Evolutionary conservation across 345 rosid genomes (phyloP), one percentile per base, ranked within the genome.

Genomic region (Hibiscus syriacus): DNA sequence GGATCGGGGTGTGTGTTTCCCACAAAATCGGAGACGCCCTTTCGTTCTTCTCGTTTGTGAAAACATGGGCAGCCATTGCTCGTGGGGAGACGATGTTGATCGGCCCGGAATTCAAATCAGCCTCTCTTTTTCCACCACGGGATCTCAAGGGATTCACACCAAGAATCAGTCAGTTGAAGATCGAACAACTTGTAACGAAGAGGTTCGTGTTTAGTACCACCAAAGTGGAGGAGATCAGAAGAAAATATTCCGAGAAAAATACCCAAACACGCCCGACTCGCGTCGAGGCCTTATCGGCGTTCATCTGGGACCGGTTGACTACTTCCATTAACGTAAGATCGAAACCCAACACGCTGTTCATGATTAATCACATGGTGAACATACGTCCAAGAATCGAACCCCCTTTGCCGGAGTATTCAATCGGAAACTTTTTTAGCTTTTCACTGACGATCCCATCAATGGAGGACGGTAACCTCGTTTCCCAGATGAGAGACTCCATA

Each of bases 321-420:
- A 26, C 13, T 19, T 4, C 54, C 5, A 16, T 34, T 6, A 6
- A 6, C 19, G 25, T 23, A 7, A 22, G 25, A 45, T 45, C 53
- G 7, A 64, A 23, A 43, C 45, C 45, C 0, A 25, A 34, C 4
- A 34, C 27, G 9, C 5, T 39, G 13, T 72, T 29, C 60, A 0
- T 34, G 11, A n/a, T 72, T 17, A 0, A 46, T 45, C 77, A 72
- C 27, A 19, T 78, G 12, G 79, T 81, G 34, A 79, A 81, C 20
- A 61, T 79, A 43, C 72, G 80, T 16, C 5, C 75, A 4, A 29
- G 45, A 50, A 52, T 66, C 17, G 30, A 66, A 1, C 59, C 48
- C 12, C 60, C 70, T 2, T 17, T 30, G 59, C 11, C 49, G 1
- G 56, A 13, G 3, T 14, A 19, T 50, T 66, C 14, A 2, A 30